These are phyloP conservation scores for Pyronema domesticum DNA, from an alignment of 495 filamentous ascomycete genomes.

Conservation along the genomic window DNA sequence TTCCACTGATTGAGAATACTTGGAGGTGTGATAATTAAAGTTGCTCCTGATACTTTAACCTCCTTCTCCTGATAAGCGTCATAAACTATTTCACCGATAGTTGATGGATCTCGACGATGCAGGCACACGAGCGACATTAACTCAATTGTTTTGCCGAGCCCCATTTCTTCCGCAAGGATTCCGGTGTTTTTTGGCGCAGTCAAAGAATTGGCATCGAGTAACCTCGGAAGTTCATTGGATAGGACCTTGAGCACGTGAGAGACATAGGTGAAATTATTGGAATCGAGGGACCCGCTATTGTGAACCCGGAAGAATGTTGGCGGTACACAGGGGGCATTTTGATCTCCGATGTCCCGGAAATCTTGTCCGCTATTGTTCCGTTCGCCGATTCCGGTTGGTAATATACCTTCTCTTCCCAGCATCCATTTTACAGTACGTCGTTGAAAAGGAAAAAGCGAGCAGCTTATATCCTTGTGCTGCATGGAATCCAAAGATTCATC, in stretches of 20 bases:
- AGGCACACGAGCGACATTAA: constrained; percentile 32
- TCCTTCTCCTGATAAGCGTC: constrained; percentile 24
- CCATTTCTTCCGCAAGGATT: constrained; percentile 88
- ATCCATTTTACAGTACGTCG: constrained; percentile 55
- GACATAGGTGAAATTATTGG: constrained; percentile 4
- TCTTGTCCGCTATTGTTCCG: background rate
- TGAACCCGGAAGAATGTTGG: constrained; percentile 15
- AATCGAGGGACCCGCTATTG: constrained; percentile 2
- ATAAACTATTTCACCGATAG: background rate
- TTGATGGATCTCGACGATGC: background rate
- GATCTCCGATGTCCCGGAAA: background rate
- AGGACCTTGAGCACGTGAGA: constrained; percentile 14
- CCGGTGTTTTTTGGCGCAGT: constrained; percentile 32
- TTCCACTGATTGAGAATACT: constrained; percentile 77
- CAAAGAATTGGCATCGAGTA: background rate
- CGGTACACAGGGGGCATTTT: background rate
- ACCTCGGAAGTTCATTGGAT: constrained; percentile 3
- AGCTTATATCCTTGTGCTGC: constrained; percentile 29
- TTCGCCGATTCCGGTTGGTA: too few species aligned
- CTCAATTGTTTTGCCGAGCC: constrained; percentile 85
- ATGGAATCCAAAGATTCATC: constrained; percentile 28
- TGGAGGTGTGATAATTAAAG: constrained; percentile 72
- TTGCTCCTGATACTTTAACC: constrained; percentile 39
- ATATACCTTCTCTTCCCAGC: constrained; percentile 34
- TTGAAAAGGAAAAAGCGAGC: constrained; percentile 53